Evolutionary conservation across 352 stramenopile genomes (phyloP), one percentile per base, ranked within the genome.

Genomic region (Phytopythium chamaehyphon): DNA sequence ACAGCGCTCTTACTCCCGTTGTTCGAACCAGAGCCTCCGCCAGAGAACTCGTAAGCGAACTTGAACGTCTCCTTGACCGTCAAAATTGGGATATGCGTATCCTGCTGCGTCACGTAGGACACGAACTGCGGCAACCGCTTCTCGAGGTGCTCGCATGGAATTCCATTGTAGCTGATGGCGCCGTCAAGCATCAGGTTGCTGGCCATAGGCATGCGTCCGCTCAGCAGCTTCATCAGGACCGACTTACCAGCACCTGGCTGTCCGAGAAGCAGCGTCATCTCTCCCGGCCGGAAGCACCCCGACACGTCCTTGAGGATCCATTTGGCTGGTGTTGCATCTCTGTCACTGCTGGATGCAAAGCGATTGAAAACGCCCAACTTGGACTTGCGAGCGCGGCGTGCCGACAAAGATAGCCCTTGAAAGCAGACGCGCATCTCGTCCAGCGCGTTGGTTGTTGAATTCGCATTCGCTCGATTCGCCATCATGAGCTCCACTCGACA

Each of bases 11-110:
- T 26, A 11, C 82, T 61, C 12, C 64, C 69, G 2, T 73, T 59
- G 65, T 55, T 45, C 21, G 66, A 55, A 2, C 51, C 28, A 33
- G 76, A 66, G 46, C 65, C 50, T 16, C 50, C 42, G 7, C 57
- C 71, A 36, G 74, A 83, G 59, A 77, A 96, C 47, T 92, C 83
- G 59, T 93, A 93, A 6, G 93, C 80, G 62, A 98, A 98, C 26
- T 64, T 60, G 26, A 98, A 79, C 8, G 90, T 98, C 62, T 98
- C 71, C 44, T 64, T 62, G 9, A 83, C 71, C 8, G 71, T 83
- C 5, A 82, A 58, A 10, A 54, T 67, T 16, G 69, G 54, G 33
- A 71, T 67, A 39, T 80, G 70, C 42, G 47, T 35, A 63, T 98
- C 90, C 44, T 74, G 62, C 50, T 80, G 71, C 21, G 52, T 37